Evolutionary conservation across 345 rosid genomes (phyloP), one percentile per base, ranked within the genome.

Genomic region (Gossypium ekmanianum): DNA sequence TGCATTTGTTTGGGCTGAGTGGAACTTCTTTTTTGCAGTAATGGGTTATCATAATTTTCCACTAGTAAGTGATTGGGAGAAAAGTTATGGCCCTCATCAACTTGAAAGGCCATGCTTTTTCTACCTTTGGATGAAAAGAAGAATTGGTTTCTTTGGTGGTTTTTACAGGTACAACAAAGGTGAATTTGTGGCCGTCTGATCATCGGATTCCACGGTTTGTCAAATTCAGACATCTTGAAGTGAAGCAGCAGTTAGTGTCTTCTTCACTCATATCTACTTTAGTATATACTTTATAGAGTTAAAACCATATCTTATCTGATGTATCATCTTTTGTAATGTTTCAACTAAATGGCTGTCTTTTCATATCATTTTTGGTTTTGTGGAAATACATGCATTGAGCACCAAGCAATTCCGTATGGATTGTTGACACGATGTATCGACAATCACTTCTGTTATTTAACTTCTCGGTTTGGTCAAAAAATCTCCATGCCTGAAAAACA

Each of bases 321-420:
- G 50, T 61, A 26, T 51, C 24, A 55, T 22, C 39, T 63, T 55
- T 74, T 44, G 74, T 65, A 72, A 67, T 48, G n/a, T 26, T 70
- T 71, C 61, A 51, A 61, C 16, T 61, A 43, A 27, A 20, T 70
- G 51, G 22, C 26, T 27, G 67, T 48, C 78, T 66, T 79, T 82
- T 76, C 61, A 22, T 26, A 4, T 61, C 70, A 26, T 44, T 29
- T 63, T 80, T 72, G 64, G 41, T 34, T 78, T 86, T 78, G 89
- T 86, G 94, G 90, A 79, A 83, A 84, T 85, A 71, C 90, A 88
- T 80, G 86, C 94, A 79, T 68, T 72, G 77, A 81, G 89, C 94
- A 88, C 92, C 79, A 29, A 29, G 34, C 17, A 24, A 64, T 63
- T 75, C 27, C 67, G 34, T 61, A 58, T 58, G n/a, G 59, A 48